Conservation (phyloP, 257 asterid genomes). For the Ehretia macrophylla region DNA sequence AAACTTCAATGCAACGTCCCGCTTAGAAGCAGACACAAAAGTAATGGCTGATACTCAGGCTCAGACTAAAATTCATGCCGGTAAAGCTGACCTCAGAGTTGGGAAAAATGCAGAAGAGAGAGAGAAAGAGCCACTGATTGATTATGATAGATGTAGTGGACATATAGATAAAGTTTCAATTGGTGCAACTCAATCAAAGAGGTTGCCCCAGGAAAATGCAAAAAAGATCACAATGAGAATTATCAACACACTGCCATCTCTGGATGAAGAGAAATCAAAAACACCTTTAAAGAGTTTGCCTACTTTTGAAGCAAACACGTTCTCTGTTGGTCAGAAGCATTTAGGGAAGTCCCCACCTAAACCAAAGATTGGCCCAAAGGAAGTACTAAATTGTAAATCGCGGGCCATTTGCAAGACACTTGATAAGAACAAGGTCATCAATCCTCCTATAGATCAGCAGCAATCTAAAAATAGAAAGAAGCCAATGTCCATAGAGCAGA, state of each 20-base stretch:
- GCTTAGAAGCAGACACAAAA: conserved; percentile 29
- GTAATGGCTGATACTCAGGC: conserved; percentile 22
- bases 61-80: conserved; percentile 19
- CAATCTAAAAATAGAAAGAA: conserved; percentile 28
- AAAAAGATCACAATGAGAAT: conserved; percentile 6
- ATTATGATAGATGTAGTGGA: conserved; percentile 27
- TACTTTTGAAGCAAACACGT: conserved; percentile 6
- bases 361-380: conserved; percentile 25
- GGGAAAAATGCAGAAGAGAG: conserved; percentile 11
- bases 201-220: conserved; percentile 18
- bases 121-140: conserved; percentile 19
- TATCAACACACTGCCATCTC: conserved; percentile 8
- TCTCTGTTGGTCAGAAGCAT: conserved; percentile 16
- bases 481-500: conserved; percentile 28
- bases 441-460: conserved; percentile 25
- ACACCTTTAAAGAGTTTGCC: conserved; percentile 22
- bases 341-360: conserved; percentile 20
- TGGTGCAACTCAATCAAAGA: conserved; percentile 15
- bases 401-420: conserved; percentile 15
- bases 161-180: conserved; percentile 20
- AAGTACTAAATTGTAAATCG: conserved; percentile 12
- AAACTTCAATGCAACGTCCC: conserved; percentile 19
- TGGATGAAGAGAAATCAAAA: conserved; percentile 21
- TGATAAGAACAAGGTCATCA: conserved; percentile 18
- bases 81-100: conserved; percentile 25